Conservation (phyloP, 2,329 filamentous ascomycete genomes). For the Exutisphaerella laricina region DNA sequence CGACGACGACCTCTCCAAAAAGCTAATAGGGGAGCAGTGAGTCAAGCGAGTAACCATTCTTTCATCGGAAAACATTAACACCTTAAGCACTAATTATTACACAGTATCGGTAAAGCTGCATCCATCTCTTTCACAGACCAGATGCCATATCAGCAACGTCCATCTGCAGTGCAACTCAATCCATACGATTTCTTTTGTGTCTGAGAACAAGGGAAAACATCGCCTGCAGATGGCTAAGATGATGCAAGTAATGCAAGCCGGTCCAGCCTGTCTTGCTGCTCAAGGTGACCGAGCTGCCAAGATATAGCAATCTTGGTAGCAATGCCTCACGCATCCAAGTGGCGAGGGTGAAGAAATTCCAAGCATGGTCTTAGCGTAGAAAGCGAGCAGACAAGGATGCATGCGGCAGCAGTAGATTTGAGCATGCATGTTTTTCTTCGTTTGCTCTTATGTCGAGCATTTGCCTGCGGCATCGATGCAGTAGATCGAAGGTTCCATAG, state of each 20-base stretch:
- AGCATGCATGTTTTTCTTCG: constrained; percentile 13
- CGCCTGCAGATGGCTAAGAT: constrained; percentile 22
- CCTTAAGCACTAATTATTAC: constrained; percentile 9
- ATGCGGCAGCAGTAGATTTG: constrained; percentile 21
- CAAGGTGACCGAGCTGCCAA: constrained; percentile 18
- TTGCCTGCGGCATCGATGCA: constrained; percentile 6
- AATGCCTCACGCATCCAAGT: constrained; percentile 18
- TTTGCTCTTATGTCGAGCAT: constrained; percentile 1
- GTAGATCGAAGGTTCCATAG: constrained; percentile 11
- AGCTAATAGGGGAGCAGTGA: too few relatives aligned
- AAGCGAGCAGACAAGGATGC: constrained; percentile 19
- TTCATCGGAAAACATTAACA: constrained; percentile 2
- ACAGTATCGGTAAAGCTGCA: constrained; percentile 3
- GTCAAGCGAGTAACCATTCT: not conserved
- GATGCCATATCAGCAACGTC: constrained; percentile 3
- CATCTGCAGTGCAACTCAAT: constrained; percentile 1
- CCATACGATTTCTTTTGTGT: constrained; percentile 4
- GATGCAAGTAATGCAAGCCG: constrained; percentile 17
- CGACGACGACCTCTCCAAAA: too few relatives aligned
- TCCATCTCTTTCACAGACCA: not conserved
- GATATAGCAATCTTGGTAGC: constrained; percentile 16
- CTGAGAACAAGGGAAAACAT: constrained; percentile 18
- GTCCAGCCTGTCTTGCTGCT: constrained; percentile 19
- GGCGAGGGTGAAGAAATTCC: constrained; percentile 13
- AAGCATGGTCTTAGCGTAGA: constrained; percentile 19